Conservation (phyloP, 139 green algal species). For the Chlorella sp. region DNA sequence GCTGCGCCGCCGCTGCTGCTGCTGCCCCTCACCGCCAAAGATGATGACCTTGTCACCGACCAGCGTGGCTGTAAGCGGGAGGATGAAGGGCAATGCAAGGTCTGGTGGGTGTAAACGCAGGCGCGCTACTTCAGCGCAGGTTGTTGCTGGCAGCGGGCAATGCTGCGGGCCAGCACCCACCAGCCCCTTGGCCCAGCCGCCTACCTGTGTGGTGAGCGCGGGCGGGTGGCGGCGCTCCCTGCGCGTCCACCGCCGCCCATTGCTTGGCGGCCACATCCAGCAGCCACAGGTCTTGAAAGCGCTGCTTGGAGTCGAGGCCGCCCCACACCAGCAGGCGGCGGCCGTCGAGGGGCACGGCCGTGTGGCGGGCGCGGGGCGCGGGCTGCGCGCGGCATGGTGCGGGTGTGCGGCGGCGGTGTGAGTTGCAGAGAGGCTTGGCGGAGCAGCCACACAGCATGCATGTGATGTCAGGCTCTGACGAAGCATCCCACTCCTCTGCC, state of each 20-base stretch:
- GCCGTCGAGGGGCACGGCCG: conserved; percentile 71
- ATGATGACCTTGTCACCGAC: conserved; percentile 76
- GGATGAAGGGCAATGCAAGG: not conserved
- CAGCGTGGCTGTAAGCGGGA: conserved; percentile 54
- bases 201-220: conserved; percentile 77
- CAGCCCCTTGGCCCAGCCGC: not conserved
- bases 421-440: no score
- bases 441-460: no score
- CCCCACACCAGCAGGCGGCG: conserved; percentile 82
- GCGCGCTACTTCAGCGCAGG: no score
- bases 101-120: not conserved
- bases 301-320: conserved; percentile 76
- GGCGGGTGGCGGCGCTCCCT: conserved; percentile 60
- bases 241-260: conserved; percentile 62
- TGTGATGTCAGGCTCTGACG: no score
- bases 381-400: conserved; percentile 50
- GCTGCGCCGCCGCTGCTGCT: no score
- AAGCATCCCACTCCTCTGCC: no score
- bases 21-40: conserved; percentile 66
- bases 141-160: no score
- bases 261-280: conserved; percentile 64
- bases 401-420: no score
- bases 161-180: not conserved
- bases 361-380: conserved; percentile 71
- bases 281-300: conserved; percentile 87